A percentile compares a stretch with the other conserved stretches of the same genome.
These are phyloP conservation scores for Candolleomyces aberdarensis DNA, from an alignment of 768 basidiomycete genomes.

Conservation along the genomic window DNA sequence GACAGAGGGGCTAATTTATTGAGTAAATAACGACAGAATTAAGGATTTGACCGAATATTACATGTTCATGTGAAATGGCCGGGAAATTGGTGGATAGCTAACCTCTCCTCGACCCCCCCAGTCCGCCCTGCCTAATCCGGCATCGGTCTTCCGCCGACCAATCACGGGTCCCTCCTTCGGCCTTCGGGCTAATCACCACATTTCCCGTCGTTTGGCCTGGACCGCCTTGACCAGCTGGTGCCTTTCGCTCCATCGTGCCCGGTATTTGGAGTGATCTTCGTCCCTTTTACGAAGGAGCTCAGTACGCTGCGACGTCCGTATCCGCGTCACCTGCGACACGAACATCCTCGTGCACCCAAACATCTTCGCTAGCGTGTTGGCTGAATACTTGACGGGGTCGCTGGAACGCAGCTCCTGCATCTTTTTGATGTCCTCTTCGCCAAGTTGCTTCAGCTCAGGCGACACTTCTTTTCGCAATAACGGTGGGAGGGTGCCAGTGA, in stretches of 20 bases:
- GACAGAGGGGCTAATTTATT: slow-evolving; percentile 16
- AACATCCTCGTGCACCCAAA: slow-evolving; percentile 73
- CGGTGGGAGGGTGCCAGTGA: slow-evolving; percentile 41
- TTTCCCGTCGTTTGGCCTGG: slow-evolving; percentile 59
- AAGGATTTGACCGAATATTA: slow-evolving; percentile 17
- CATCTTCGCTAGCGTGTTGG: slow-evolving; percentile 66
- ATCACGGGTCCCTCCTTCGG: slow-evolving; percentile 20
- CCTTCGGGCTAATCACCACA: slow-evolving; percentile 51
- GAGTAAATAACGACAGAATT: slow-evolving; percentile 17
- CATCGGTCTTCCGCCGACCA: slow-evolving; percentile 34
- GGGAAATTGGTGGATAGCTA: slow-evolving; percentile 17
- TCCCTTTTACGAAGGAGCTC: slow-evolving; percentile 42
- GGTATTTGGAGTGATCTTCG: slow-evolving; percentile 40
- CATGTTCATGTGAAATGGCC: slow-evolving; percentile 19
- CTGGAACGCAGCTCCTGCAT: slow-evolving; percentile 56
- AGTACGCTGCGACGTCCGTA: slow-evolving; percentile 49
- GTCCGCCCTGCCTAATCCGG: slow-evolving; percentile 24
- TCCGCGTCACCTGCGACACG: slow-evolving; percentile 60
- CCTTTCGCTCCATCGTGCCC: slow-evolving; percentile 70
- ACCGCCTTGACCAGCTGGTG: slow-evolving; percentile 62
- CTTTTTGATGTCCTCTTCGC: slow-evolving; percentile 50
- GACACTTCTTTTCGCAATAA: slow-evolving; percentile 27
- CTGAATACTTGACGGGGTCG: slow-evolving; percentile 59
- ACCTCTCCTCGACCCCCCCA: slow-evolving; percentile 14
- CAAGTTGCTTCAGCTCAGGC: slow-evolving; percentile 30